Conservation (phyloP, 805 yeast genomes). For the Ogataea populi-albae region DNA sequence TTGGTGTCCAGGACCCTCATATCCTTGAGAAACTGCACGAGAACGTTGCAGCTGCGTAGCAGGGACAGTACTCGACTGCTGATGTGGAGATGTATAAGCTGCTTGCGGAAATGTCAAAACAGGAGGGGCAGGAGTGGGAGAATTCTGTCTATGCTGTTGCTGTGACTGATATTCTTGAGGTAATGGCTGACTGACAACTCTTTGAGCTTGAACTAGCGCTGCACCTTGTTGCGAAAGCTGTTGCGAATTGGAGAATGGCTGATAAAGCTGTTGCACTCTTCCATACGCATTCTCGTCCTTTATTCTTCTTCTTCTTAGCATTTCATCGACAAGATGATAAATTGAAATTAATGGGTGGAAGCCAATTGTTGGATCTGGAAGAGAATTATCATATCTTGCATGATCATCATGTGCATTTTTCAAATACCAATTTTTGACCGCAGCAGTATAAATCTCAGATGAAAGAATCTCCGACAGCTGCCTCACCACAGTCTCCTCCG, state of each 20-base stretch:
- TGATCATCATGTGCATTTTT: constrained; percentile 33
- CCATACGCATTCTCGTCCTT: constrained; percentile 47
- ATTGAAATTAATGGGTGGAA: constrained; percentile 87
- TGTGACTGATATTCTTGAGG: constrained; percentile 21
- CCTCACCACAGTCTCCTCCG: constrained; percentile 53
- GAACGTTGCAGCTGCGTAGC: constrained; percentile 21
- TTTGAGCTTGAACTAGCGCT: constrained; percentile 16
- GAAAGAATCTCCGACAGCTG: constrained; percentile 57
- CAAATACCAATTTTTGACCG: constrained; percentile 61
- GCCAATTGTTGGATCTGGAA: constrained; percentile 78
- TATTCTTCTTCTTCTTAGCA: constrained; percentile 64
- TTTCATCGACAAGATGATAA: constrained; percentile 83
- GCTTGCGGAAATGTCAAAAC: constrained; percentile 37
- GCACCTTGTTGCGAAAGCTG: constrained; percentile 15
- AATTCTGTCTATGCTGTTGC: constrained; percentile 41
- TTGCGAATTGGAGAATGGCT: constrained; percentile 15
- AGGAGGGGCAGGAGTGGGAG: constrained; percentile 30
- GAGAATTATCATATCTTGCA: constrained; percentile 21
- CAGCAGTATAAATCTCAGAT: constrained; percentile 63
- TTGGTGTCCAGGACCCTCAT: constrained; percentile 10
- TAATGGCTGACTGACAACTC: constrained; percentile 27
- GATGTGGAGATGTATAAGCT: constrained; percentile 40
- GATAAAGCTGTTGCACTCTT: constrained; percentile 16
- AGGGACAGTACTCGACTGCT: constrained; percentile 21
- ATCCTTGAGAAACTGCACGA: constrained; percentile 11